Conservation (phyloP, 352 stramenopile species). For the Aphanomyces stellatus region DNA sequence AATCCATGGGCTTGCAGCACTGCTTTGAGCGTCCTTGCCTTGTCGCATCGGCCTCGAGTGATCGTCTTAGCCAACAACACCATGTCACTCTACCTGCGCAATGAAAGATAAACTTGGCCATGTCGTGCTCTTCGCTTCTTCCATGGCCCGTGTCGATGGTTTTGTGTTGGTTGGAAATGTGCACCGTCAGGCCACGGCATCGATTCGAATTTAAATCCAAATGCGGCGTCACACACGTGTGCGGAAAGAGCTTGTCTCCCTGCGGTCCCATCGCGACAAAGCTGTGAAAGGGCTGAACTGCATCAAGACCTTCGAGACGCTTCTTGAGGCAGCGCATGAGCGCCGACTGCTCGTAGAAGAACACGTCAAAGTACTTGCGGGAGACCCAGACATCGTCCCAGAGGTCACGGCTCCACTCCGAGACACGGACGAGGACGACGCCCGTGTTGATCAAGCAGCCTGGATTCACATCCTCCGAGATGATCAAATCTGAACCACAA, state of each 20-base stretch:
- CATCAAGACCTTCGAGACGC: slow-evolving; percentile 12
- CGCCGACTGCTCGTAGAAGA: slow-evolving; percentile 22
- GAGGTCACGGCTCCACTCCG: not conserved
- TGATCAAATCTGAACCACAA: slow-evolving; percentile 6
- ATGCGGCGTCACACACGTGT: slow-evolving; percentile 5
- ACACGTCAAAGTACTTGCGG: slow-evolving; percentile 21
- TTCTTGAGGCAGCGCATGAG: slow-evolving; percentile 18
- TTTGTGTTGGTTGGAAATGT: not conserved
- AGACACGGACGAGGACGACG: slow-evolving; percentile 13
- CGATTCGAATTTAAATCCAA: slow-evolving; percentile 20
- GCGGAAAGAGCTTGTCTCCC: slow-evolving; percentile 11
- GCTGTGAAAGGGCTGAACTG: slow-evolving; percentile 14
- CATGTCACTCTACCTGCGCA: slow-evolving; percentile 6
- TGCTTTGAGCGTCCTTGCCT: slow-evolving; percentile 3
- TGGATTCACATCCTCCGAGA: slow-evolving; percentile 18
- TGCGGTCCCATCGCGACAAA: not conserved
- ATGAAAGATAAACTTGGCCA: slow-evolving; percentile 18
- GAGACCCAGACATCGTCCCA: slow-evolving; percentile 17
- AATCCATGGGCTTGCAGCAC: slow-evolving; percentile 6
- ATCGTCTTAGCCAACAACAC: not conserved
- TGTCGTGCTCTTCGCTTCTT: not conserved
- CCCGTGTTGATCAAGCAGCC: slow-evolving; percentile 20
- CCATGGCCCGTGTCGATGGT: slow-evolving; percentile 11
- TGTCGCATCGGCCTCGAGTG: slow-evolving; percentile 10
- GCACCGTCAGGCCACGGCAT: slow-evolving; percentile 5